Evolutionary conservation across 306 rosid species (phyloP).

Genomic region (Rubus idaeus): DNA sequence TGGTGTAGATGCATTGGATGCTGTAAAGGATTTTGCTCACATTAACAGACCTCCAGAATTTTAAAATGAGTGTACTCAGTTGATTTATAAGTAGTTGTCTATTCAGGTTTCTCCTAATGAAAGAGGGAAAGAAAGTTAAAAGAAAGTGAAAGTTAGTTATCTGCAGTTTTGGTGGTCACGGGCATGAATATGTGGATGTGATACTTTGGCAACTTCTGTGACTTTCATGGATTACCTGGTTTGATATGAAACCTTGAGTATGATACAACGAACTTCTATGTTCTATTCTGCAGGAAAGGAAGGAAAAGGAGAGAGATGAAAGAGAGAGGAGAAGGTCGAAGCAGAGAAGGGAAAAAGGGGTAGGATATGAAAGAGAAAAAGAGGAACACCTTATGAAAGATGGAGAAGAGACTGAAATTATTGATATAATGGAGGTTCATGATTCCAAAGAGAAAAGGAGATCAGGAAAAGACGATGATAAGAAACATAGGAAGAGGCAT

Average conservation of each 20-base stretch:
- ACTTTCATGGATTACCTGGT: not conserved
- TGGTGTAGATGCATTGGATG: not conserved
- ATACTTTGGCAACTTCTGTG: not conserved
- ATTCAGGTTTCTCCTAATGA: not conserved
- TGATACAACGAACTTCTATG: not conserved
- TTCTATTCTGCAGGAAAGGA: slow-evolving; percentile 56
- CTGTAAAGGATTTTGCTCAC: not conserved
- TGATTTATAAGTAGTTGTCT: not conserved
- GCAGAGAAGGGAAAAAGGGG: slow-evolving; percentile 73
- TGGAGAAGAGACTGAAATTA: slow-evolving; percentile 50
- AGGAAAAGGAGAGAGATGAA: slow-evolving; percentile 83
- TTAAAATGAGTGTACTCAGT: not conserved
- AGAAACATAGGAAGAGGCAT: slow-evolving; percentile 62
- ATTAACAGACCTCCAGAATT: not conserved
- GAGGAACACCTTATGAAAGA: slow-evolving; percentile 64
- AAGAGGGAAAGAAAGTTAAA: not conserved
- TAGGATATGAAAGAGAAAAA: slow-evolving; percentile 62
- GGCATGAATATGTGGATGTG: not conserved
- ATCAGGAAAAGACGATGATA: slow-evolving; percentile 45
- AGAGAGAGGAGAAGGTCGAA: slow-evolving; percentile 64
- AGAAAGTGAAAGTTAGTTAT: not conserved
- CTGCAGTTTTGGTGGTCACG: not conserved
- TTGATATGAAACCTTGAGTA: not conserved
- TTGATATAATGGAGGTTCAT: slow-evolving; percentile 51
- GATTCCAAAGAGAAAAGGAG: slow-evolving; percentile 57